Conservation (phyloP, 768 basidiomycete genomes). For the Myochromella boudieri region DNA sequence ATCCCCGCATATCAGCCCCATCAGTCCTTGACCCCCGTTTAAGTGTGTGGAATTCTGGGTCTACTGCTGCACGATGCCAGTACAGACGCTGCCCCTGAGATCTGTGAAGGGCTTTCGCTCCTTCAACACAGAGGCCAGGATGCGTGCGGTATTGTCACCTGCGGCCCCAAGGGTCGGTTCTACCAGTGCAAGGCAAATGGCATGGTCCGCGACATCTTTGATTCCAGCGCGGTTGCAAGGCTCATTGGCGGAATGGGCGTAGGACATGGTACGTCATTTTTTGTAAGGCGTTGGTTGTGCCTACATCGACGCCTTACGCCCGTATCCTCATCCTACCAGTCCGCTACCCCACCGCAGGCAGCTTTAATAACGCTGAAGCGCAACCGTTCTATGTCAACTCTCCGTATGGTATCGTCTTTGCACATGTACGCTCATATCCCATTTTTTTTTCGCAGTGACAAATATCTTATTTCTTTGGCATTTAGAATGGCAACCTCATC, state of each 20-base stretch:
- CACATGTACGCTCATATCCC: constrained; percentile 65
- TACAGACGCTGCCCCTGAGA: constrained; percentile 79
- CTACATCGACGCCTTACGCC: constrained; percentile 7
- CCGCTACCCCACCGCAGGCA: constrained; percentile 97
- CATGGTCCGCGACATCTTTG: constrained; percentile 98
- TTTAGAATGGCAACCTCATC: constrained; percentile 96
- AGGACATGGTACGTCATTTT: constrained; percentile 74
- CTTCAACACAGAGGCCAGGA: constrained; percentile 98
- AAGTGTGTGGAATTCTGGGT: constrained; percentile 93
- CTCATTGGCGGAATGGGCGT: constrained; percentile 95
- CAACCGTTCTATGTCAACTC: constrained; percentile 99
- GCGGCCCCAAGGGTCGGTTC: constrained; percentile 91
- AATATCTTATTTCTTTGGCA: background rate
- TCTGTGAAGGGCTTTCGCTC: constrained; percentile 92
- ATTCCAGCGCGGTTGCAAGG: constrained; percentile 69
- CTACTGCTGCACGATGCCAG: constrained; percentile 79
- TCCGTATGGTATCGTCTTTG: constrained; percentile 98
- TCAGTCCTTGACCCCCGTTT: constrained; percentile 9
- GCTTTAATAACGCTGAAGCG: constrained; percentile 94
- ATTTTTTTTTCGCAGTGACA: background rate
- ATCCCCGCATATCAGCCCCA: background rate
- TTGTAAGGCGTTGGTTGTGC: constrained; percentile 17
- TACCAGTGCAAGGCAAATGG: constrained; percentile 99
- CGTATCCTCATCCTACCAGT: constrained; percentile 46
- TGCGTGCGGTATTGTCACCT: constrained; percentile 96